These are phyloP conservation scores for Udeniomyces megalosporus DNA, from an alignment of 768 basidiomycete species.

Conservation along the genomic window DNA sequence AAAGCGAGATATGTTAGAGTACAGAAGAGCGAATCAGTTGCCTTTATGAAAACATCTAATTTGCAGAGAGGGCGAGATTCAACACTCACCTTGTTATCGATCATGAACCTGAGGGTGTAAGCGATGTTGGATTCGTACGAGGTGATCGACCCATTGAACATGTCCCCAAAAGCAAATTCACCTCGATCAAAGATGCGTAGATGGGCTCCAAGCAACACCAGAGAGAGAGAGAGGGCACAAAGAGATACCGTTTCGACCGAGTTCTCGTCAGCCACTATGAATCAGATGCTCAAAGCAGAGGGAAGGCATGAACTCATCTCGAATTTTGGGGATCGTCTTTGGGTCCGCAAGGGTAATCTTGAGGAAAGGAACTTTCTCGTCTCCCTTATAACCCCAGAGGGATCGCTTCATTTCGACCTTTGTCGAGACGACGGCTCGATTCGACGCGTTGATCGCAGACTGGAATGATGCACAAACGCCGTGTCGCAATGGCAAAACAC, in stretches of 20 bases:
- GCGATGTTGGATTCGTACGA: slow-evolving; percentile 93
- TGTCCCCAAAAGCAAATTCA: slow-evolving; percentile 48
- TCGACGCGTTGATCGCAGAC: slow-evolving; percentile 5
- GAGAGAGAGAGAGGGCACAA: slow-evolving; percentile 9
- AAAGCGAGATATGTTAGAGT: too few species aligned
- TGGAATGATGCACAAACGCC: too few species aligned
- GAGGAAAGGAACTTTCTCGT: slow-evolving; percentile 62
- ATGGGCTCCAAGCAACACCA: slow-evolving; percentile 33
- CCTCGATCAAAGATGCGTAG: slow-evolving; percentile 52
- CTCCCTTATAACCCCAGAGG: slow-evolving; percentile 78
- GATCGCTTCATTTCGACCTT: slow-evolving; percentile 39
- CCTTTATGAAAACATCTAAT: too few species aligned
- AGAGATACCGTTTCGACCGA: not conserved
- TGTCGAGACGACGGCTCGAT: slow-evolving; percentile 4
- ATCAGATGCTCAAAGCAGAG: not conserved
- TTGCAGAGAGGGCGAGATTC: not conserved
- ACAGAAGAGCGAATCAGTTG: too few species aligned
- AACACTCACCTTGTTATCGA: slow-evolving; percentile 64
- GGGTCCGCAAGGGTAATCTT: slow-evolving; percentile 64
- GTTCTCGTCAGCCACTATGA: not conserved
- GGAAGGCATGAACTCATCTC: slow-evolving; percentile 64
- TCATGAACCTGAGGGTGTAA: slow-evolving; percentile 89
- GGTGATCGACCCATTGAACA: slow-evolving; percentile 38
- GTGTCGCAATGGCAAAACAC: too few species aligned
- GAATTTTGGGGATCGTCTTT: slow-evolving; percentile 62